Conservation (phyloP, 108 stramenopile genomes). For the Chaetoceros muelleri region DNA sequence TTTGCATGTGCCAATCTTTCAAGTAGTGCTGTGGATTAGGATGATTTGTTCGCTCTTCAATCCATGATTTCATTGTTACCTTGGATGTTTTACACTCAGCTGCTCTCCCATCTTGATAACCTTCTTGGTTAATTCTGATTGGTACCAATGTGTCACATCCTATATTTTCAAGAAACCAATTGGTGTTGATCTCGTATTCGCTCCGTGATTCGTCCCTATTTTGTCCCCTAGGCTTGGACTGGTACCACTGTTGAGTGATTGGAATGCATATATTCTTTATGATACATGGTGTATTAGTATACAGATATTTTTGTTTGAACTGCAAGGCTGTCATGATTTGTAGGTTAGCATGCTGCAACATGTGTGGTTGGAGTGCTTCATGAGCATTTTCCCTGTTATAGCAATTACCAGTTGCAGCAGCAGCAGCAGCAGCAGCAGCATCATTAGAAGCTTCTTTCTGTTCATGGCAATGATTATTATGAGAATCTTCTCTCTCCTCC, state of each 20-base stretch:
- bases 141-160: slow-evolving; percentile 46
- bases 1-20: slow-evolving; percentile 75
- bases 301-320: not conserved
- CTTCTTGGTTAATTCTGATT: slow-evolving; percentile 18
- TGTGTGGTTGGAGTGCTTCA: too few relatives aligned
- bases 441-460: too few relatives aligned
- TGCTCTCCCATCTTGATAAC: slow-evolving; percentile 57
- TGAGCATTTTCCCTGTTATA: too few relatives aligned
- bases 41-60: slow-evolving; percentile 3
- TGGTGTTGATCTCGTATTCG: slow-evolving; percentile 11
- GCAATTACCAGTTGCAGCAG: too few relatives aligned
- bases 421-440: too few relatives aligned
- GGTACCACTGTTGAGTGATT: not conserved
- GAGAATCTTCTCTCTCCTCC: too few relatives aligned
- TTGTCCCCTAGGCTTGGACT: not conserved
- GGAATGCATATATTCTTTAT: not conserved
- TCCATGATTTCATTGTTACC: slow-evolving; percentile 37
- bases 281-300: not conserved
- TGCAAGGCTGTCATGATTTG: not conserved
- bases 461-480: too few relatives aligned
- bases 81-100: slow-evolving; percentile 47
- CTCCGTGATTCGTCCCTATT: not conserved
- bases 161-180: slow-evolving; percentile 49
- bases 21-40: slow-evolving; percentile 27
- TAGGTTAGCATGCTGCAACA: not conserved